Evolutionary conservation across 2,329 filamentous ascomycete genomes (phyloP).

Genomic region (Talaromyces albobiverticillius): DNA sequence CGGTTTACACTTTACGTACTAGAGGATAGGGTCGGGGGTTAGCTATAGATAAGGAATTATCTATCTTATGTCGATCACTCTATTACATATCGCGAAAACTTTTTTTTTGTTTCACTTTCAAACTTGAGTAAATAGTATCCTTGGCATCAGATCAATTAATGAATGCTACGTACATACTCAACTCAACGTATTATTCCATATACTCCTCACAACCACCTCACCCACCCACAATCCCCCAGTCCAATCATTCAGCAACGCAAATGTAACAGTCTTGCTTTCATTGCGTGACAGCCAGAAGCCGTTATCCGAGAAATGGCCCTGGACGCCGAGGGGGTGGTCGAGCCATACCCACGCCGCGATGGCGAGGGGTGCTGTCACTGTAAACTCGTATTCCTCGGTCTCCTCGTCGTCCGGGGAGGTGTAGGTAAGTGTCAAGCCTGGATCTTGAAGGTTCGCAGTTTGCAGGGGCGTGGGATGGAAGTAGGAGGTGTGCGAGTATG

Average conservation of each 20-base stretch:
- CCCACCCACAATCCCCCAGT: background rate
- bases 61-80: too few relatives aligned
- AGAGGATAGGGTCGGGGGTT: too few relatives aligned
- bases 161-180: too few relatives aligned
- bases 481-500: background rate
- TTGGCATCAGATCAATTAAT: too few relatives aligned
- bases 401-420: background rate
- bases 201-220: background rate
- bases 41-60: too few relatives aligned
- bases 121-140: too few relatives aligned
- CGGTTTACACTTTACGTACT: too few relatives aligned
- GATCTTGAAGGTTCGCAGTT: background rate
- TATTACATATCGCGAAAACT: too few relatives aligned
- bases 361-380: background rate
- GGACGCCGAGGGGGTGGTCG: conserved; percentile 2
- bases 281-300: background rate
- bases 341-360: conserved; percentile 5
- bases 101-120: too few relatives aligned
- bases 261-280: background rate
- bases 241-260: background rate
- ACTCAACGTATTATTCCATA: conserved; percentile 7
- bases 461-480: background rate
- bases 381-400: background rate
- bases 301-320: conserved; percentile 7
- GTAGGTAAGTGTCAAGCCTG: background rate